These are phyloP conservation scores for Hyphochytrium catenoides DNA, from an alignment of 352 stramenopile species.

Conservation along the genomic window DNA sequence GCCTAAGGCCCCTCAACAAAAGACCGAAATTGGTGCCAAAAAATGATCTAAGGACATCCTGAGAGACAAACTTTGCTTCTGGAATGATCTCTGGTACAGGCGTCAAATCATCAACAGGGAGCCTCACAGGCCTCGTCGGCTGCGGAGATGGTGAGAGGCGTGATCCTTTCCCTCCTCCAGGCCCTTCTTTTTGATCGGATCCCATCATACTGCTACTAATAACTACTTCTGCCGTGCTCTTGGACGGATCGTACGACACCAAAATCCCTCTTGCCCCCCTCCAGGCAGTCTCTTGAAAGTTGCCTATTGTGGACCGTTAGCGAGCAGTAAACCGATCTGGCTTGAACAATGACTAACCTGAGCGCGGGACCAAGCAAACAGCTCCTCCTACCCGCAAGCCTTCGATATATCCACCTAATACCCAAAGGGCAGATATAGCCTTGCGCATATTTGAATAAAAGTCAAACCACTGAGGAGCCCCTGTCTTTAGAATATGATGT, in stretches of 20 bases:
- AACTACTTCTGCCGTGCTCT: constrained; percentile 47
- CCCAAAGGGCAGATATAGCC: constrained; percentile 38
- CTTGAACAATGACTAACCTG: constrained; percentile 24
- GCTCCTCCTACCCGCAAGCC: constrained; percentile 38
- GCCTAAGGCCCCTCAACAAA: constrained; percentile 23
- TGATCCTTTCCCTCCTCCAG: no score
- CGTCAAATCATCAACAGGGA: constrained; percentile 51
- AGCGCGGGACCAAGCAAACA: constrained; percentile 52
- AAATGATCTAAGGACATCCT: constrained; percentile 28
- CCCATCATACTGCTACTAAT: constrained; percentile 15
- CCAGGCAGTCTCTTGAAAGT: constrained; percentile 48
- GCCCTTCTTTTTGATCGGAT: no score
- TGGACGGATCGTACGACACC: constrained; percentile 46
- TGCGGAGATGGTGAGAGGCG: no score
- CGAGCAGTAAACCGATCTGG: no score
- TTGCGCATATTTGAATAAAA: no score
- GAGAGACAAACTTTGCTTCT: constrained; percentile 29
- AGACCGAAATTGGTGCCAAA: constrained; percentile 39
- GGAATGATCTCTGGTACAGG: constrained; percentile 44
- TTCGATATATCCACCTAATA: constrained; percentile 58
- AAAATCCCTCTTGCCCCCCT: constrained; percentile 37
- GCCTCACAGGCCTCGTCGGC: constrained; percentile 42
- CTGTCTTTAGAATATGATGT: no score
- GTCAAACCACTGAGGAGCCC: no score
- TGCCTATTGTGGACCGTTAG: no score